Percentiles rank a stretch among this genome's conserved stretches.
Evolutionary conservation across 371 early-diverging fungal species (phyloP).

Genomic region (Dinochytrium kinnereticum): DNA sequence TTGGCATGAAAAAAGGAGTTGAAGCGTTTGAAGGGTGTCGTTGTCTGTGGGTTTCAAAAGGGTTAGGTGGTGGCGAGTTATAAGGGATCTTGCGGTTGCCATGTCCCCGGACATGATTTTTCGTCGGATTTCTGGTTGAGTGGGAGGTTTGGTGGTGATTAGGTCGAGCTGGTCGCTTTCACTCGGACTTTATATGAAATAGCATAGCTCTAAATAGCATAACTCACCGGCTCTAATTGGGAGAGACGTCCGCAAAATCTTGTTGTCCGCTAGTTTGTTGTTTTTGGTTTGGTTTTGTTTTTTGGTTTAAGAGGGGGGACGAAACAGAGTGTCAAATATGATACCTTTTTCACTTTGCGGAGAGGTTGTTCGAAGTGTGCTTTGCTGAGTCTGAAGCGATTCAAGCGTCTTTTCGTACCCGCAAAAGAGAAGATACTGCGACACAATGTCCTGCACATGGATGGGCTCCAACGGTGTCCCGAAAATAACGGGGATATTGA

Average conservation of each 20-base stretch:
- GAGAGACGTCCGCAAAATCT: too few relatives aligned
- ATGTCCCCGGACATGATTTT: neutral
- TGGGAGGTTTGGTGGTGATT: too few relatives aligned
- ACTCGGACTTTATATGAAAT: too few relatives aligned
- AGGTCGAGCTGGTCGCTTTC: too few relatives aligned
- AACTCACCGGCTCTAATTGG: too few relatives aligned
- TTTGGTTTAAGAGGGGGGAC: too few relatives aligned
- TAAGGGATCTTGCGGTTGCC: neutral
- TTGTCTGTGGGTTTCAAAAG: neutral
- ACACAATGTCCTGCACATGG: neutral
- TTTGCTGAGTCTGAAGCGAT: neutral
- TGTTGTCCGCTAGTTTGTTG: too few relatives aligned
- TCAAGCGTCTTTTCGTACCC: conserved; percentile 1
- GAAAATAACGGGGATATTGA: neutral
- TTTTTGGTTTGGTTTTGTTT: too few relatives aligned
- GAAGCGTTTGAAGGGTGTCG: neutral
- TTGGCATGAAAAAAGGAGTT: conserved; percentile 23
- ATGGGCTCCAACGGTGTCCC: neutral
- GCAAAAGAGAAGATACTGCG: neutral
- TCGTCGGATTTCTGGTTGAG: too few relatives aligned
- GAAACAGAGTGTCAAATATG: too few relatives aligned
- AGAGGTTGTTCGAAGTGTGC: neutral
- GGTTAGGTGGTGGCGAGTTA: neutral
- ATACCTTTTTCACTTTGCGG: neutral
- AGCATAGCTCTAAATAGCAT: too few relatives aligned